phyloP scores from a whole-genome alignment of 306 rosid species.

The Cyamopsis tetragonoloba region DNA sequence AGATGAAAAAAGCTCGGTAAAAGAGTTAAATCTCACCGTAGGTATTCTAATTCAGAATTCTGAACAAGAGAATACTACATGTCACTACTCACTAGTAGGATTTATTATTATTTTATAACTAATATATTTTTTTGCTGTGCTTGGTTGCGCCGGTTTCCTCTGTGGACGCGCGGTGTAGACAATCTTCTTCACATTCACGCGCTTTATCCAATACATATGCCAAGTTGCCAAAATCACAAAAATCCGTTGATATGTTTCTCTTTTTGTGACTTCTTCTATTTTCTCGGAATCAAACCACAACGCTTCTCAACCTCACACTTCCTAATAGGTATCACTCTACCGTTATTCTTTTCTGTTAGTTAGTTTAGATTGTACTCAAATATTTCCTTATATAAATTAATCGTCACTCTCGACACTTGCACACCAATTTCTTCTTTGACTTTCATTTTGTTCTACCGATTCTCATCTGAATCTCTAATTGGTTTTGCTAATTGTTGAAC shows the following conservation, averaged over 20 bases:
- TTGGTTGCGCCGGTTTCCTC: neutral
- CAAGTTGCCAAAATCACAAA: conserved; percentile 16
- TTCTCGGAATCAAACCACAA: conserved; percentile 15
- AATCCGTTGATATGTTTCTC: conserved; percentile 1
- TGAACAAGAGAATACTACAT: too few relatives aligned
- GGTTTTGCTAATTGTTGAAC: neutral
- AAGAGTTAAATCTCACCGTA: too few relatives aligned
- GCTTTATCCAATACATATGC: conserved; percentile 10
- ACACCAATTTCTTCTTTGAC: conserved; percentile 9
- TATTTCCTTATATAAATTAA: conserved; percentile 1
- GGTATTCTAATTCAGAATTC: too few relatives aligned
- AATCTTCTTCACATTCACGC: neutral
- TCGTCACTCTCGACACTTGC: neutral
- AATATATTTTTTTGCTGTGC: too few relatives aligned
- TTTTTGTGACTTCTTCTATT: neutral
- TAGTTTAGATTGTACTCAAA: neutral
- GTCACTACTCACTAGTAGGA: too few relatives aligned
- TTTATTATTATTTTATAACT: too few relatives aligned
- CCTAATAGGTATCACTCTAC: conserved; percentile 23
- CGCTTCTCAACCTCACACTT: neutral
- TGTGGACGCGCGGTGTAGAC: neutral
- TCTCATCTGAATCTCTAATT: too few relatives aligned
- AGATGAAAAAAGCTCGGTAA: too few relatives aligned
- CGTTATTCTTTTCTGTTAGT: neutral
- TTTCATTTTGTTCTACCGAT: neutral